Base-by-base conservation (phyloP, 176 grass and related monocot genomes). In the Eleusine coracana region DNA sequence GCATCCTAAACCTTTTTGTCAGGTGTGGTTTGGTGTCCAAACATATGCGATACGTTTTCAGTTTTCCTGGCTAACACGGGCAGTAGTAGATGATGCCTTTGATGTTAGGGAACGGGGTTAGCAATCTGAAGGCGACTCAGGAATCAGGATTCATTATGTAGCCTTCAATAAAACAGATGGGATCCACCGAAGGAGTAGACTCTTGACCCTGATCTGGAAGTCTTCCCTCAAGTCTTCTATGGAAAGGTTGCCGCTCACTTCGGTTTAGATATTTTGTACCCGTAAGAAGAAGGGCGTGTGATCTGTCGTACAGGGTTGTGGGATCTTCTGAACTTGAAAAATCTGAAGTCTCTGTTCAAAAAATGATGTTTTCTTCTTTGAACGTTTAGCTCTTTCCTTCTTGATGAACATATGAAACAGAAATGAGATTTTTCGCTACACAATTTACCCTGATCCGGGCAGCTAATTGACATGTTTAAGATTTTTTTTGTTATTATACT, bases 181-280 rank as follows among this genome's bases (percentile, higher is more conserved):
- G 10, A 37, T 58, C 20, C 27, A 72, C 41, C 8, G 37, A 63
- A 50, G 18, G 17, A 2, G 40, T 85, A 36, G 55, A 65, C 71
- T 74, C 41, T 34, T 12, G 59, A 40, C 71, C 10, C n/a, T 29
- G n/a, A 81, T 63, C 12, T 25, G 17, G 25, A 73, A 63, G 71
- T 76, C 82, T 67, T 44, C 71, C 31, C 72, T 45, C 62, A 58
- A 68, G 72, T 84, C 61, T 84, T 68, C n/a, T 0, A 40, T 7
- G 34, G 60, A 59, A 59, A 25, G 21, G 21, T 59, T 59, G n/a
- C 54, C 54, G 17, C n/a, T 58, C 20, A 20, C 18, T 60, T 60
- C 2, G n/a, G 58, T 23, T 25, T 60, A 60, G 58, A 60, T 60
- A 60, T 58, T 60, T 23, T n/a, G 9, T 25, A 8, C 58, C 58